A percentile compares a stretch with the other conserved stretches of the same genome.
phyloP scores from a whole-genome alignment of 768 basidiomycete species.

The Coprinellus aureogranulatus region DNA sequence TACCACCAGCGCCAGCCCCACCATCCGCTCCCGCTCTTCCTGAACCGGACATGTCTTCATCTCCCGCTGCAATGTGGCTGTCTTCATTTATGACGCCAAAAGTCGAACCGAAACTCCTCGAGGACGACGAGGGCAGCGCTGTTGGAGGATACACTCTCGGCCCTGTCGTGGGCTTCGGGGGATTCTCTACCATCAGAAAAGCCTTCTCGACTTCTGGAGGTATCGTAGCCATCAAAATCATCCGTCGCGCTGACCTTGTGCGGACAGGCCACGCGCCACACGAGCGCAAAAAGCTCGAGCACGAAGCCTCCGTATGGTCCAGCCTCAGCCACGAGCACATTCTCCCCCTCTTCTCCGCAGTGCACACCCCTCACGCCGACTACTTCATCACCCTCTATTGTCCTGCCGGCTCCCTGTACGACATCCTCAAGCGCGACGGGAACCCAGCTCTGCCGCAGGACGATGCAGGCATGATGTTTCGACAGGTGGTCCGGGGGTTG shows the following conservation, averaged over 20 bases:
- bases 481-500: conserved; percentile 80
- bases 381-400: conserved; percentile 84
- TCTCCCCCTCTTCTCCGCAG: conserved; percentile 72
- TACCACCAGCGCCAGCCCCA: conserved; percentile 11
- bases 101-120: conserved; percentile 31
- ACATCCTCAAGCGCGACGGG: conserved; percentile 74
- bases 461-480: conserved; percentile 81
- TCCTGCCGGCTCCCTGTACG: conserved; percentile 80
- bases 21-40: conserved; percentile 9
- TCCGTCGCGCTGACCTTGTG: conserved; percentile 56
- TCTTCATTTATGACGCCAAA: conserved; percentile 54
- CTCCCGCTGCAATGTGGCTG: conserved; percentile 75
- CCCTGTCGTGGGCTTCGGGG: conserved; percentile 72
- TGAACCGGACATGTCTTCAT: conserved; percentile 31
- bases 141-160: conserved; percentile 77
- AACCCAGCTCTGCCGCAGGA: conserved; percentile 68
- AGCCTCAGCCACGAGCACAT: conserved; percentile 81
- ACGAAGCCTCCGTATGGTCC: conserved; percentile 72
- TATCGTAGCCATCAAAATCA: conserved; percentile 81
- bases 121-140: conserved; percentile 66
- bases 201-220: conserved; percentile 64
- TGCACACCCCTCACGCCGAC: conserved; percentile 60
- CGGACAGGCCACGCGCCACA: conserved; percentile 48
- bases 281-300: conserved; percentile 57
- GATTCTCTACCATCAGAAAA: conserved; percentile 75